A percentile compares a stretch with the other conserved stretches of the same genome.
phyloP scores from a whole-genome alignment of 73 alveolate species.

The Paramecium tetraurelia region DNA sequence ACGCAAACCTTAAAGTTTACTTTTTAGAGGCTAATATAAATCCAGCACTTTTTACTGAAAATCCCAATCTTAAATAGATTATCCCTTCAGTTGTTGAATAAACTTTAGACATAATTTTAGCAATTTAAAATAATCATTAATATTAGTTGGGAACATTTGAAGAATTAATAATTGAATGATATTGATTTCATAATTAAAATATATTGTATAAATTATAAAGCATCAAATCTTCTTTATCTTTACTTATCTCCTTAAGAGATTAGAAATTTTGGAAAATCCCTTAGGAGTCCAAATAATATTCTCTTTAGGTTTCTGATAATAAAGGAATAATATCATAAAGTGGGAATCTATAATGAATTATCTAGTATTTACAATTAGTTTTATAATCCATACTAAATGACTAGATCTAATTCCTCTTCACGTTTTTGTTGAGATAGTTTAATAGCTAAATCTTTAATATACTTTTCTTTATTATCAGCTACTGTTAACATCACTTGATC shows the following conservation, averaged over 20 bases:
- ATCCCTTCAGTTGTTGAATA: constrained; percentile 19
- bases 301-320: background rate
- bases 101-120: constrained; percentile 2
- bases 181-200: constrained; percentile 3
- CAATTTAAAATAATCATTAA: background rate
- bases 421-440: background rate
- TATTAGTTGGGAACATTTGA: background rate
- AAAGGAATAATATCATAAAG: background rate
- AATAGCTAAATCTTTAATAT: background rate
- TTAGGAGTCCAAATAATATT: background rate
- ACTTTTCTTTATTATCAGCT: background rate
- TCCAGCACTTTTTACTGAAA: constrained; percentile 53
- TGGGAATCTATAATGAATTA: background rate
- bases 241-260: background rate
- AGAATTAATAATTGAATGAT: background rate
- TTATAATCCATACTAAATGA: background rate
- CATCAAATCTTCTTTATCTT: background rate
- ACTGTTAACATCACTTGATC: constrained; percentile 37
- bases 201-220: constrained; percentile 18
- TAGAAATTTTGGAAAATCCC: background rate
- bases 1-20: constrained; percentile 9
- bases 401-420: constrained; percentile 13
- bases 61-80: background rate
- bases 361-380: background rate
- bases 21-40: constrained; percentile 50